Conservation (phyloP, 495 filamentous ascomycete species). For the Daldinia concentrica region DNA sequence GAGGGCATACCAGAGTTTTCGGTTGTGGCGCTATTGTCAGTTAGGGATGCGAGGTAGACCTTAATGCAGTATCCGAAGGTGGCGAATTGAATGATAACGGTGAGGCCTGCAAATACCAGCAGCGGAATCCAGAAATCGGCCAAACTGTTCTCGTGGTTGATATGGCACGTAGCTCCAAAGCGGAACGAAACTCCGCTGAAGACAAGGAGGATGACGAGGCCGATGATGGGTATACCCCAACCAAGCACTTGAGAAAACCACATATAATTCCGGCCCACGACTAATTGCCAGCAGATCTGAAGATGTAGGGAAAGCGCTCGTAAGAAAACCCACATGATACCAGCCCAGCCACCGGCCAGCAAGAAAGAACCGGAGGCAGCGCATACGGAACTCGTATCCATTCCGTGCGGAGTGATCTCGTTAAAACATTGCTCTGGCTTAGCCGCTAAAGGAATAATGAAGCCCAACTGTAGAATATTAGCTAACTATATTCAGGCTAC, state of each 20-base stretch:
- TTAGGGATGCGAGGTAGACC: constrained; percentile 87
- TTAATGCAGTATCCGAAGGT: constrained; percentile 95
- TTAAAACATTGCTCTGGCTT: constrained; percentile 87
- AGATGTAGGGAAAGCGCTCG: constrained; percentile 92
- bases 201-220: constrained; percentile 75
- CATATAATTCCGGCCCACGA: constrained; percentile 90
- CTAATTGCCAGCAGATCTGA: constrained; percentile 96
- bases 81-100: constrained; percentile 80
- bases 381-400: constrained; percentile 82
- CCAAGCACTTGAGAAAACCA: constrained; percentile 81
- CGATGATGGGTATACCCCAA: constrained; percentile 81
- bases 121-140: constrained; percentile 92
- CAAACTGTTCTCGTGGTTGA: constrained; percentile 83
- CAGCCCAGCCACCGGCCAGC: constrained; percentile 82
- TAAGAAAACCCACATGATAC: constrained; percentile 89
- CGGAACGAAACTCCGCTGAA: constrained; percentile 94
- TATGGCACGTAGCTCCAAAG: constrained; percentile 90
- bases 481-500: not conserved
- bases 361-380: constrained; percentile 89
- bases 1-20: constrained; percentile 79
- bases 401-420: constrained; percentile 90
- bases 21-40: constrained; percentile 73
- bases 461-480: constrained; percentile 65
- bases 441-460: constrained; percentile 87
- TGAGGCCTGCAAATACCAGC: constrained; percentile 77